Evolutionary conservation across 345 rosid genomes (phyloP).

Genomic region (Citrus unshiu): DNA sequence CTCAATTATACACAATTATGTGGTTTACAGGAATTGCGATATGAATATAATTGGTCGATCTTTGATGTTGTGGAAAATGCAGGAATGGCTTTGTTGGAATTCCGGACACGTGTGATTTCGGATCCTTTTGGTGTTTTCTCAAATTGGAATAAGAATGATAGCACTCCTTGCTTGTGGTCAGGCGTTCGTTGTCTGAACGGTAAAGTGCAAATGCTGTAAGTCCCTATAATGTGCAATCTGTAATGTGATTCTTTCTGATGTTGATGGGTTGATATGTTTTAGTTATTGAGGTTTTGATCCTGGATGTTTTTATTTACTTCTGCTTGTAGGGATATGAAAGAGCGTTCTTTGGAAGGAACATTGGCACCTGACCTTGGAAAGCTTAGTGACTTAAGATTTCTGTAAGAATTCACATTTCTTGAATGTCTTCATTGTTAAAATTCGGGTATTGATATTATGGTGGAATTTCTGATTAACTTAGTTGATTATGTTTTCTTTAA

Average conservation of each 20-base stretch:
- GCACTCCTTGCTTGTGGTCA: constrained; percentile 65
- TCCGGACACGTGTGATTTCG: constrained; percentile 50
- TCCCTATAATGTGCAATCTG: constrained; percentile 2
- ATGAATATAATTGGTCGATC: background rate
- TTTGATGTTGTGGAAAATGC: constrained; percentile 22
- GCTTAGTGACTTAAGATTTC: constrained; percentile 55
- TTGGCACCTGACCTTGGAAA: constrained; percentile 72
- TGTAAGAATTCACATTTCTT: constrained; percentile 45
- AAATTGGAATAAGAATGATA: constrained; percentile 56
- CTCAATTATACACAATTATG: background rate
- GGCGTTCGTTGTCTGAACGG: constrained; percentile 68
- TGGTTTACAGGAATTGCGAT: background rate
- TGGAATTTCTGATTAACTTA: background rate
- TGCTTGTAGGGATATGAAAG: constrained; percentile 58
- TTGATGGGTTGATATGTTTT: background rate
- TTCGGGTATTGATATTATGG: background rate
- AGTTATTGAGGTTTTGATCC: background rate
- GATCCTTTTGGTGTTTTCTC: constrained; percentile 70
- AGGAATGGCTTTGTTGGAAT: constrained; percentile 68
- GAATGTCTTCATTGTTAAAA: background rate
- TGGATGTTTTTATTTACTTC: background rate
- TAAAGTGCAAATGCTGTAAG: constrained; percentile 82
- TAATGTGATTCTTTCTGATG: background rate
- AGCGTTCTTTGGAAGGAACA: constrained; percentile 63
- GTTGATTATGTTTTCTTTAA: background rate